Evolutionary conservation across 495 filamentous ascomycete species (phyloP).

Genomic region (Penicillium daleae): DNA sequence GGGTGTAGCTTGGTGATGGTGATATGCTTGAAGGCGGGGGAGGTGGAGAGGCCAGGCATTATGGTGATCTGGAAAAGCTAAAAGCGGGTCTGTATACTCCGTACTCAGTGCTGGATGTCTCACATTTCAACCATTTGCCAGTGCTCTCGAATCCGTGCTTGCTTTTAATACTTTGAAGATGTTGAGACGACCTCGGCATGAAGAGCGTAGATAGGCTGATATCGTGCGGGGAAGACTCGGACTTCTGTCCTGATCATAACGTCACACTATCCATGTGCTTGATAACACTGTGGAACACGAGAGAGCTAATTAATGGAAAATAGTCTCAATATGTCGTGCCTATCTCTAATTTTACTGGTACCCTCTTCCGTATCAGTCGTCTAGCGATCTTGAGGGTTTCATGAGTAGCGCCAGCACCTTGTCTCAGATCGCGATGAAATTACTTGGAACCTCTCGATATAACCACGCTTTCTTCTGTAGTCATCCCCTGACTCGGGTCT

Average conservation of each 20-base stretch:
- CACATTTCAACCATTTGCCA: not conserved
- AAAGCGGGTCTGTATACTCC: not conserved
- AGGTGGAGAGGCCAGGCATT: constrained; percentile 12
- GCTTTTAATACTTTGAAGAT: not conserved
- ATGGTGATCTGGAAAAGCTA: not conserved
- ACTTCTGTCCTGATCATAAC: constrained; percentile 19
- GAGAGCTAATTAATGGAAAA: too few species aligned
- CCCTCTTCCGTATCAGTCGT: too few species aligned
- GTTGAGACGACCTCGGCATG: constrained; percentile 11
- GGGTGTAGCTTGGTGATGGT: constrained; percentile 51
- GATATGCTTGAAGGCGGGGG: constrained; percentile 13
- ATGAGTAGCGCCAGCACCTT: too few species aligned
- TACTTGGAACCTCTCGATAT: too few species aligned
- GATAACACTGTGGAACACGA: not conserved
- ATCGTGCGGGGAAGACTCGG: constrained; percentile 20
- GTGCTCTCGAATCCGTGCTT: not conserved
- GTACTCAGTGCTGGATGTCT: not conserved
- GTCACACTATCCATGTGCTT: not conserved
- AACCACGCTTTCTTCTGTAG: too few species aligned
- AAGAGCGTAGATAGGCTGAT: constrained; percentile 12
- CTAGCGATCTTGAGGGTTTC: too few species aligned
- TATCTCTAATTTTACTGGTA: too few species aligned
- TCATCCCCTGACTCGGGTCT: too few species aligned
- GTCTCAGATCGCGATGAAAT: too few species aligned
- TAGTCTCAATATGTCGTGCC: too few species aligned